Conservation (phyloP, 371 early-diverging fungal species). For the Mortierella sp. region DNA sequence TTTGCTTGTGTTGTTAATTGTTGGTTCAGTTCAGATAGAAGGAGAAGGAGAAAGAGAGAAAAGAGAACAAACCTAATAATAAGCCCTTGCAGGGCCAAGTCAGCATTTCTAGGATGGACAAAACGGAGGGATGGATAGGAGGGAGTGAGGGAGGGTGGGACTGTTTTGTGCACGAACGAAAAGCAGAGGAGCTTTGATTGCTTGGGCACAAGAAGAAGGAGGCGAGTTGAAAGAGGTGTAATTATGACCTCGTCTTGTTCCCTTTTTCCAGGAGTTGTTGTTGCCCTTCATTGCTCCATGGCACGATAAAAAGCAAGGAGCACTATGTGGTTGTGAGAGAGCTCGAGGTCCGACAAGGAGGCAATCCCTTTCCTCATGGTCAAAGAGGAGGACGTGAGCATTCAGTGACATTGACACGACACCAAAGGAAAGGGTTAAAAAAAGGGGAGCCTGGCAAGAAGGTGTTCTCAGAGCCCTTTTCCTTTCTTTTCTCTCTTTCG, state of each 20-base stretch:
- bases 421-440: not conserved
- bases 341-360: slow-evolving; percentile 3
- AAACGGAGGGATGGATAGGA: slow-evolving; percentile 2
- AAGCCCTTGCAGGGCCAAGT: slow-evolving; percentile 7
- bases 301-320: not conserved
- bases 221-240: not conserved
- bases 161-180: not conserved
- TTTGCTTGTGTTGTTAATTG: slow-evolving; percentile 4
- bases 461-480: not conserved
- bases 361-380: not conserved
- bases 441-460: not conserved
- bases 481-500: not conserved
- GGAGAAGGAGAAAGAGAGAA: not conserved
- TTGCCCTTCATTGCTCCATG: not conserved
- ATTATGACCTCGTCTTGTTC: not conserved
- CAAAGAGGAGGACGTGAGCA: not conserved
- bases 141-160: not conserved
- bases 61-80: not conserved
- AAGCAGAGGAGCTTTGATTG: not conserved
- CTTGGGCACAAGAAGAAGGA: not conserved
- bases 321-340: not conserved
- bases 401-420: not conserved
- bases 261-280: not conserved
- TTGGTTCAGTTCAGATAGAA: not conserved
- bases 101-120: slow-evolving; percentile 3